phyloP scores from a whole-genome alignment of 1,139 yeast genomes.

The Kazachstania sp. region DNA sequence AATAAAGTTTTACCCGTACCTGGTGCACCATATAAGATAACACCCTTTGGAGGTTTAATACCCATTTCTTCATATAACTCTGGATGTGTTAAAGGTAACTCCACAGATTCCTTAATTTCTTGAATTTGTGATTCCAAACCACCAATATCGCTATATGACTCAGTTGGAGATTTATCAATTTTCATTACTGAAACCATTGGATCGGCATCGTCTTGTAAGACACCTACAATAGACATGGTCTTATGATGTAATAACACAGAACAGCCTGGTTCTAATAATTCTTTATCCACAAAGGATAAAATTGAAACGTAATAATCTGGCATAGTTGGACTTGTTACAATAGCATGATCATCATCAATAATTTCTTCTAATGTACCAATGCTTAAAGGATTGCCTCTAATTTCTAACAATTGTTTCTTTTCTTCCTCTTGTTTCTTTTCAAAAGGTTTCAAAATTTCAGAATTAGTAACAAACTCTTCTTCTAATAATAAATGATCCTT shows the following conservation, averaged over 20 bases:
- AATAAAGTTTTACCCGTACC: conserved; percentile 97
- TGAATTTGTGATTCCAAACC: conserved; percentile 94
- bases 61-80: conserved; percentile 99
- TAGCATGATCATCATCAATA: conserved; percentile 97
- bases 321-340: conserved; percentile 91
- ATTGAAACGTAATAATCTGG: conserved; percentile 96
- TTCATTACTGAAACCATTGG: conserved; percentile 98
- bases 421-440: conserved; percentile 97
- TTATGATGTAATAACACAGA: conserved; percentile 93
- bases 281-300: conserved; percentile 96
- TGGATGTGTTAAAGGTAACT: conserved; percentile 94
- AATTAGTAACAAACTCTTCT: conserved; percentile 92
- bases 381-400: conserved; percentile 94
- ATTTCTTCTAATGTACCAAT: conserved; percentile 96
- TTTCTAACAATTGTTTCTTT: conserved; percentile 86
- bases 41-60: conserved; percentile 98
- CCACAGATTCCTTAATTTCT: conserved; percentile 97
- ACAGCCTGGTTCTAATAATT: conserved; percentile 95
- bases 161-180: conserved; percentile 94
- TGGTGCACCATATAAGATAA: conserved; percentile 95
- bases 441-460: conserved; percentile 90
- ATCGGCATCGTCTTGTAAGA: conserved; percentile 91
- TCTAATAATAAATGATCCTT: conserved; percentile 92
- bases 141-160: conserved; percentile 94
- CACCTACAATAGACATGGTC: conserved; percentile 91